A percentile compares a stretch with the other conserved stretches of the same genome.
Conservation (phyloP, 345 rosid species). For the Cardamine chenopodiifolia region DNA sequence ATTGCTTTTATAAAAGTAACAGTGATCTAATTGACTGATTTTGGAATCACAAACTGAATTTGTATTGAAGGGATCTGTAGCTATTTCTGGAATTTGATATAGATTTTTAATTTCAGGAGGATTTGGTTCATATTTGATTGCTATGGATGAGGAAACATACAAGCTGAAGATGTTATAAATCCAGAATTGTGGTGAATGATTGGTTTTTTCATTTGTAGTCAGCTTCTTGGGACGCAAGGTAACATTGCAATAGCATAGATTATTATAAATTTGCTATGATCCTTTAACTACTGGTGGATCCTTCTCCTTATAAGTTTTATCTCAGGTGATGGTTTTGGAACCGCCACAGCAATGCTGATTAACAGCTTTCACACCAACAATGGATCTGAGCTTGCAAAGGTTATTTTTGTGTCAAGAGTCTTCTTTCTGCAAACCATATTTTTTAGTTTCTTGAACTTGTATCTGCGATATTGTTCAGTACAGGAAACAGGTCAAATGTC, state of each 20-base stretch:
- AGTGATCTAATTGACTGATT: neutral
- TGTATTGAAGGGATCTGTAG: neutral
- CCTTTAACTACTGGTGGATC: neutral
- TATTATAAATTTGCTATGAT: neutral
- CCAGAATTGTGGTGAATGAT: conserved; percentile 91
- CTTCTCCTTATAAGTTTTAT: neutral
- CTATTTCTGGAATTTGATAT: neutral
- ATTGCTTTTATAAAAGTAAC: neutral
- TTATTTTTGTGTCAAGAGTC: conserved; percentile 32
- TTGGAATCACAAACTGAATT: conserved; percentile 2
- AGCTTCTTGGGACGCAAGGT: conserved; percentile 82
- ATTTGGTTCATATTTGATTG: conserved; percentile 82
- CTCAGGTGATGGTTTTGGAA: conserved; percentile 84
- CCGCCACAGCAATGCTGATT: conserved; percentile 91
- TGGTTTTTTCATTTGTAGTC: conserved; percentile 33
- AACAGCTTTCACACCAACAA: conserved; percentile 83
- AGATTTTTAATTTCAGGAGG: conserved; percentile 54
- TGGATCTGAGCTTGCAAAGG: conserved; percentile 95
- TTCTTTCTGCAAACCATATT: neutral
- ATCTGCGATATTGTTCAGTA: conserved; percentile 17
- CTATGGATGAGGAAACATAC: conserved; percentile 86
- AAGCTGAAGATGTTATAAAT: conserved; percentile 63
- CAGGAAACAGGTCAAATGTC: conserved; percentile 84
- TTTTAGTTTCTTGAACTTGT: neutral
- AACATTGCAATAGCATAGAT: neutral